Percentiles rank a stretch among this genome's conserved stretches.
Conservation (phyloP, 2,329 filamentous ascomycete species). For the Talaromyces sp. region DNA sequence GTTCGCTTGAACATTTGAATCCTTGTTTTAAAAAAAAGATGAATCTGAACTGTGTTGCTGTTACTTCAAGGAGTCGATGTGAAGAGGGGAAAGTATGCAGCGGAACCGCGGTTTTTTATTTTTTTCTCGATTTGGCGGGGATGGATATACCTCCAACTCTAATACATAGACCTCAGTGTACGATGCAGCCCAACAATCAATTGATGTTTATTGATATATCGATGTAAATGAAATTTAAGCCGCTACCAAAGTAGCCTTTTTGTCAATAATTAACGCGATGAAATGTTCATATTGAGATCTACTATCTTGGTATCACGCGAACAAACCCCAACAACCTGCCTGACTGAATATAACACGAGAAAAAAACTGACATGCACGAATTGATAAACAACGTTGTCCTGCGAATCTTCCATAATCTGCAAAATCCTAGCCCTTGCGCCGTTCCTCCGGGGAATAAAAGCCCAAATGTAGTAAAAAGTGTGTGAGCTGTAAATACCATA, state of each 20-base stretch:
- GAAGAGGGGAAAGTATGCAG: background rate
- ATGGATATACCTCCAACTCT: background rate
- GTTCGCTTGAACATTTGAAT: background rate
- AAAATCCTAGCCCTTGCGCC: constrained; percentile 21
- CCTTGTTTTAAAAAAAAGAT: background rate
- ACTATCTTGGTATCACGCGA: background rate
- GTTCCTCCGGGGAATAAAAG: constrained; percentile 9
- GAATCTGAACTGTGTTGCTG: background rate
- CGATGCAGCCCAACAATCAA: background rate
- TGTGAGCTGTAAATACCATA: constrained; percentile 18
- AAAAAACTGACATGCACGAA: background rate
- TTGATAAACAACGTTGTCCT: background rate
- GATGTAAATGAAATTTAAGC: background rate
- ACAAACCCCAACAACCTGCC: background rate
- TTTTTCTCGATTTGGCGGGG: background rate
- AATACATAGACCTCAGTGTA: background rate
- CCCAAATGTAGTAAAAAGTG: background rate
- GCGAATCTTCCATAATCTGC: background rate
- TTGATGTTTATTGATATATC: background rate
- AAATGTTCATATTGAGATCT: background rate
- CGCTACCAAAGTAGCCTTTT: too few relatives aligned
- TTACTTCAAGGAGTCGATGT: background rate
- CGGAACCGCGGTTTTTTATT: background rate
- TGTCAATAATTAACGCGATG: background rate
- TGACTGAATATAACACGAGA: background rate